These are phyloP conservation scores for Glycine tomentella DNA, from an alignment of 306 rosid genomes.

Conservation along the genomic window DNA sequence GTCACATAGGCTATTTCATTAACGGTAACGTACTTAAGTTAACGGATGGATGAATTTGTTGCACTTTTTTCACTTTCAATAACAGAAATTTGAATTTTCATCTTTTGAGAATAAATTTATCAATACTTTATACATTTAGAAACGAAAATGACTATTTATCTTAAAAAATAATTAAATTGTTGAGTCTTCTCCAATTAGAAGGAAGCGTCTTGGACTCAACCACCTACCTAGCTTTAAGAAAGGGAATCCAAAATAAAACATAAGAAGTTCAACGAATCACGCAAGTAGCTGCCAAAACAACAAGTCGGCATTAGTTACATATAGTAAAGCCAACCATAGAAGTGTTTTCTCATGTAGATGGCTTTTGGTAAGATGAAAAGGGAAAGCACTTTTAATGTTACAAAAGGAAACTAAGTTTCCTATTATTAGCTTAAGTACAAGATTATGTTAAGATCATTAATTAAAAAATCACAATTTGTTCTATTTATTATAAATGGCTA, in stretches of 20 bases:
- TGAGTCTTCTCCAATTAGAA: constrained; percentile 27
- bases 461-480: background rate
- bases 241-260: background rate
- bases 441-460: constrained; percentile 9
- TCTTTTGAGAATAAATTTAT: too few relatives aligned
- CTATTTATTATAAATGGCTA: background rate
- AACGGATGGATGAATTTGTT: too few relatives aligned
- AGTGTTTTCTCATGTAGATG: background rate
- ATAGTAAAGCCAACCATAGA: background rate
- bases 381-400: constrained; percentile 18
- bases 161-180: background rate
- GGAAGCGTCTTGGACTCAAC: constrained; percentile 45
- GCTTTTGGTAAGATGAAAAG: constrained; percentile 20
- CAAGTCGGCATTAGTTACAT: constrained; percentile 23
- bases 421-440: background rate
- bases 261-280: constrained; percentile 29
- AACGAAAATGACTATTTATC: too few relatives aligned
- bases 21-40: too few relatives aligned
- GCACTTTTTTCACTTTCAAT: too few relatives aligned
- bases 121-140: too few relatives aligned
- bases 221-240: background rate
- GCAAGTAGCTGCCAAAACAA: background rate
- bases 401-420: background rate
- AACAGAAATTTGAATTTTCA: too few relatives aligned
- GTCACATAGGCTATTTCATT: too few relatives aligned